These are phyloP conservation scores for Epithele typhae DNA, from an alignment of 768 basidiomycete genomes.

Conservation along the genomic window DNA sequence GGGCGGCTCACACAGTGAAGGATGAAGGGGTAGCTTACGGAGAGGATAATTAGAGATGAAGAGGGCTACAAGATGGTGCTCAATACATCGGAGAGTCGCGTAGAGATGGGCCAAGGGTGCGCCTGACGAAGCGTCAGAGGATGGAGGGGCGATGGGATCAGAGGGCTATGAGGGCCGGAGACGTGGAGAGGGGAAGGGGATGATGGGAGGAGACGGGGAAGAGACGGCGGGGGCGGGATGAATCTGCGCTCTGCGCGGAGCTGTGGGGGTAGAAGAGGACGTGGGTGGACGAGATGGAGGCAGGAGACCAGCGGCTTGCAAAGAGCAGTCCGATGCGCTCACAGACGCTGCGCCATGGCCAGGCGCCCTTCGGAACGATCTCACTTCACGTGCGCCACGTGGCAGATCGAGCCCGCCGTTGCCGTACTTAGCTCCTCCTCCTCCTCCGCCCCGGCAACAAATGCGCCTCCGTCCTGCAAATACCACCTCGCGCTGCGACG, in stretches of 20 bases:
- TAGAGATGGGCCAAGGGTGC: constrained; percentile 10
- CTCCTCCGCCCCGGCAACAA: not conserved
- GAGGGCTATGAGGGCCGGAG: constrained; percentile 12
- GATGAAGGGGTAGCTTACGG: constrained; percentile 12
- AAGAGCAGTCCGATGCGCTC: too few relatives aligned
- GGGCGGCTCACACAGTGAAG: constrained; percentile 12
- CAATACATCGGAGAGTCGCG: constrained; percentile 15
- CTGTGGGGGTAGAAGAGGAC: too few relatives aligned
- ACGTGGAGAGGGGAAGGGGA: constrained; percentile 6
- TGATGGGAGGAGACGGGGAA: not conserved
- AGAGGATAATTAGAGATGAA: constrained; percentile 17
- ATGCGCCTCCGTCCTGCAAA: not conserved
- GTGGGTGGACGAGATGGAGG: constrained; percentile 5
- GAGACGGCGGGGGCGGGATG: not conserved
- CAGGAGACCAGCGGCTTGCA: too few relatives aligned
- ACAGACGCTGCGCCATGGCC: too few relatives aligned
- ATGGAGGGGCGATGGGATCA: constrained; percentile 16
- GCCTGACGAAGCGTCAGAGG: constrained; percentile 4
- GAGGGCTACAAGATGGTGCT: constrained; percentile 12
- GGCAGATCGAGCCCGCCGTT: too few relatives aligned
- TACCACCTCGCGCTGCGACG: not conserved
- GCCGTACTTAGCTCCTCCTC: too few relatives aligned
- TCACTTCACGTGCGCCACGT: too few relatives aligned
- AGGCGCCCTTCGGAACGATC: too few relatives aligned
- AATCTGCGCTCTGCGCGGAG: constrained; percentile 23